Base-by-base conservation (phyloP, 1,284 basidiomycete genomes). In the Dichomitus squalens region DNA sequence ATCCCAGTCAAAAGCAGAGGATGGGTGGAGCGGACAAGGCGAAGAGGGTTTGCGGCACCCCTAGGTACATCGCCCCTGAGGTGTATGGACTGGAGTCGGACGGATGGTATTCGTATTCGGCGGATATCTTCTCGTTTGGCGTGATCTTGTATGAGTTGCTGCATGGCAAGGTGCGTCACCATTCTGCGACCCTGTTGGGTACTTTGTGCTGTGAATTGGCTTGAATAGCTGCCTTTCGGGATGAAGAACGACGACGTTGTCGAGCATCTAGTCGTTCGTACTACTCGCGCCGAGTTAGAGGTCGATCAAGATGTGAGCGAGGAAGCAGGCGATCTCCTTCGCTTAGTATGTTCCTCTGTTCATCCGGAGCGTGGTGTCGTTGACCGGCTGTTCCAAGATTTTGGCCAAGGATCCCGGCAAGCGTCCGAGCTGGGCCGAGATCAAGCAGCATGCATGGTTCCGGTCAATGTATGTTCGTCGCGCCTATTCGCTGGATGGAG, bases 1-100 rank as follows among this genome's bases (percentile, higher is more conserved):
- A 6, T 31, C 38, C n/a, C 18, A 21, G 44, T 29, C 11, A 27
- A 7, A 18, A 20, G 25, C 7, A 7, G 46, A 25, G 21, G 41
- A 25, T 4, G 14, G 34, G n/a, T n/a, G n/a, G n/a, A n/a, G n/a
- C n/a, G 29, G 49, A 54, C 50, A 11, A 40, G 11, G 52, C 52
- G 16, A 14, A 31, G 18, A 43, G 33, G 11, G 35, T 48, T 38
- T 64, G 62, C 49, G 66, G 66, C 1, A 69, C 68, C 18, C 49
- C 49, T 2, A 86, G 86, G 64, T 89, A 88, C 69, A 87, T 66
- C 73, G 81, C 85, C 7, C 80, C 85, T 3, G 85, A 87, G 66
- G 81, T 87, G 35, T 72, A 85, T 27, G 35, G 27, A 9, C 7
- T 20, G 39, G 25, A 44, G 25, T n/a, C 27, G 36, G 21, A 18